A percentile compares a stretch with the other conserved stretches of the same genome.
phyloP scores from a whole-genome alignment of 2,329 filamentous ascomycete species.

The Coniochaeta ligniaria region DNA sequence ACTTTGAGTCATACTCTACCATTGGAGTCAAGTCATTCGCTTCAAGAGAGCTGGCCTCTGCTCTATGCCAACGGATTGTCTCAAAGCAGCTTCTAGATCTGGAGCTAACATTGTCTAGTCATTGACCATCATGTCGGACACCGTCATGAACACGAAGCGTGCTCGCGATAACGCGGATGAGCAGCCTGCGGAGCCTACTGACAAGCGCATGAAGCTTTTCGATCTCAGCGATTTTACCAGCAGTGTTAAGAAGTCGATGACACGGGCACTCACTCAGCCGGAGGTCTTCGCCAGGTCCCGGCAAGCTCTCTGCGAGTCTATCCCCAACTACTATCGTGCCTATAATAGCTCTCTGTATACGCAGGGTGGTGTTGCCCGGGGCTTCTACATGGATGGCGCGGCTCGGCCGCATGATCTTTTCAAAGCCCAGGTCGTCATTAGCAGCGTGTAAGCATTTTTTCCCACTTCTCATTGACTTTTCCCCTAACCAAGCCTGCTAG shows the following conservation, averaged over 20 bases:
- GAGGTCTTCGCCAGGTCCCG: conserved; percentile 52
- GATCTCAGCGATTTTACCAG: neutral
- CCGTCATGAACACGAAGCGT: neutral
- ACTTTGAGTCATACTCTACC: neutral
- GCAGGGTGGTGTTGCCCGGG: conserved; percentile 38
- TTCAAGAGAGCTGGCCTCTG: neutral
- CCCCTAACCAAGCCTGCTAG: conserved; percentile 20
- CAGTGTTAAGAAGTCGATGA: neutral
- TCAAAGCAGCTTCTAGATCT: neutral
- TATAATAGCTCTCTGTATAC: conserved; percentile 55
- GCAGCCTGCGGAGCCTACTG: neutral
- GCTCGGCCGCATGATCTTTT: conserved; percentile 49
- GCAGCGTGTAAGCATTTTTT: conserved; percentile 42
- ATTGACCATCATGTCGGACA: neutral
- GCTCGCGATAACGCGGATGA: neutral
- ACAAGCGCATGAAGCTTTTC: neutral
- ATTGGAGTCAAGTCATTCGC: neutral
- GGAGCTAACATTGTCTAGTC: neutral
- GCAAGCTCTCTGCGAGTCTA: conserved; percentile 54
- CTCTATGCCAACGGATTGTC: neutral
- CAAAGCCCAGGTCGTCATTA: conserved; percentile 54
- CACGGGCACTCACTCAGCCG: conserved; percentile 25
- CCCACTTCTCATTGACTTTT: neutral
- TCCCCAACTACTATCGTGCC: conserved; percentile 55
- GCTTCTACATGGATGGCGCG: conserved; percentile 52